Evolutionary conservation across 495 filamentous ascomycete species (phyloP).

Genomic region (Viridothelium virens): DNA sequence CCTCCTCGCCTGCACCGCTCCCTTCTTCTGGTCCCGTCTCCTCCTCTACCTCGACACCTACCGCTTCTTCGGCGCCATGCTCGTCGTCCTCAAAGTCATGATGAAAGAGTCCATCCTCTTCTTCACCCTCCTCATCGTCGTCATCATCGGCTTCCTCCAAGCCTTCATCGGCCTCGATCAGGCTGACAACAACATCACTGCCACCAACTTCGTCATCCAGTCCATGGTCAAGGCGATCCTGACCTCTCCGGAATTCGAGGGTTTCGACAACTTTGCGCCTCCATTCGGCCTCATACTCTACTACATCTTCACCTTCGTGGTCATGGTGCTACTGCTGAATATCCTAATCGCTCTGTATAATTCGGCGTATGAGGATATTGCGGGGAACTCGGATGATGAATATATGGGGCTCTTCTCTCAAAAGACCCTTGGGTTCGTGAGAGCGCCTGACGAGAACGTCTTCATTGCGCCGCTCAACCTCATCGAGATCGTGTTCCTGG

Average conservation of each 20-base stretch:
- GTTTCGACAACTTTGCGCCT: conserved; percentile 67
- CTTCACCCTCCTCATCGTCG: conserved; percentile 83
- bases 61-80: conserved; percentile 95
- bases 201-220: conserved; percentile 61
- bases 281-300: conserved; percentile 87
- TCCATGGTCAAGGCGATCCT: conserved; percentile 87
- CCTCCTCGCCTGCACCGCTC: conserved; percentile 81
- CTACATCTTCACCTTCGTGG: conserved; percentile 93
- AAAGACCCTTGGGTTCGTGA: conserved; percentile 92
- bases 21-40: conserved; percentile 95
- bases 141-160: conserved; percentile 86
- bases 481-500: conserved; percentile 72
- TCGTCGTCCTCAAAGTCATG: conserved; percentile 96
- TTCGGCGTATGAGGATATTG: conserved; percentile 91
- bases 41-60: conserved; percentile 86
- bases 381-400: conserved; percentile 87
- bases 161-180: conserved; percentile 86
- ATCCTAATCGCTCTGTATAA: conserved; percentile 96
- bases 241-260: conserved; percentile 81
- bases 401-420: conserved; percentile 81
- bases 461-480: conserved; percentile 93
- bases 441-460: conserved; percentile 95
- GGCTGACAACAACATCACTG: conserved; percentile 17
- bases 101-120: conserved; percentile 98
- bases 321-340: conserved; percentile 86